Conservation (phyloP, 1,139 yeast genomes). For the Scheffersomyces quercinus region DNA sequence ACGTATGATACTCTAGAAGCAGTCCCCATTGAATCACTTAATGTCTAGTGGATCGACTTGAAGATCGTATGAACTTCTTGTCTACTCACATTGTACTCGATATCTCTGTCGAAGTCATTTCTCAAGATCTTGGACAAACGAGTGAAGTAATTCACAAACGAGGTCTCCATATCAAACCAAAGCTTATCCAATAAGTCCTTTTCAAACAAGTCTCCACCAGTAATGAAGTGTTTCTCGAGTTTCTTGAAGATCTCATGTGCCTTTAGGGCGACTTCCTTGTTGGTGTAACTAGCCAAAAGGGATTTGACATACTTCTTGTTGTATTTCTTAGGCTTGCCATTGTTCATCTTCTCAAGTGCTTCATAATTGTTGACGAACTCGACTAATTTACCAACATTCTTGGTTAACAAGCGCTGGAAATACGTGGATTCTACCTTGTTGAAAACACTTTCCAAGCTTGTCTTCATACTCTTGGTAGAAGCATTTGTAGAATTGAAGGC, state of each 20-base stretch:
- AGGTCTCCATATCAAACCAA: conserved; percentile 45
- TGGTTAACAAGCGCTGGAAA: conserved; percentile 48
- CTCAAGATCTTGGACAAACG: conserved; percentile 40
- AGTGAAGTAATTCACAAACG: conserved; percentile 35
- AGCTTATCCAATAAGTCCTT: conserved; percentile 46
- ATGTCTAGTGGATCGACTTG: conserved; percentile 7
- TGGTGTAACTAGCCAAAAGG: conserved; percentile 55
- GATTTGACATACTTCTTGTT: conserved; percentile 60
- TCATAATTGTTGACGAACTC: conserved; percentile 70
- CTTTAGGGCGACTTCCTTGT: conserved; percentile 57
- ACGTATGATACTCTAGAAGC: no score
- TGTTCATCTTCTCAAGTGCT: conserved; percentile 44
- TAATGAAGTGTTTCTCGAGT: conserved; percentile 58
- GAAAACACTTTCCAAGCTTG: conserved; percentile 50
- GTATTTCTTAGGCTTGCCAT: conserved; percentile 62
- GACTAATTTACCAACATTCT: conserved; percentile 59
- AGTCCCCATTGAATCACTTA: neutral
- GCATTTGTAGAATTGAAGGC: conserved; percentile 28
- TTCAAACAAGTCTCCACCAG: conserved; percentile 46
- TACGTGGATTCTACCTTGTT: conserved; percentile 40
- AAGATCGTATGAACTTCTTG: conserved; percentile 35
- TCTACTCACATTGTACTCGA: conserved; percentile 37
- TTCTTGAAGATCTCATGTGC: conserved; percentile 57
- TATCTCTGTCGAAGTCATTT: conserved; percentile 38
- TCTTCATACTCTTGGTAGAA: conserved; percentile 37